Evolutionary conservation across 345 rosid species (phyloP).

Genomic region (Anastatica hierochuntica): DNA sequence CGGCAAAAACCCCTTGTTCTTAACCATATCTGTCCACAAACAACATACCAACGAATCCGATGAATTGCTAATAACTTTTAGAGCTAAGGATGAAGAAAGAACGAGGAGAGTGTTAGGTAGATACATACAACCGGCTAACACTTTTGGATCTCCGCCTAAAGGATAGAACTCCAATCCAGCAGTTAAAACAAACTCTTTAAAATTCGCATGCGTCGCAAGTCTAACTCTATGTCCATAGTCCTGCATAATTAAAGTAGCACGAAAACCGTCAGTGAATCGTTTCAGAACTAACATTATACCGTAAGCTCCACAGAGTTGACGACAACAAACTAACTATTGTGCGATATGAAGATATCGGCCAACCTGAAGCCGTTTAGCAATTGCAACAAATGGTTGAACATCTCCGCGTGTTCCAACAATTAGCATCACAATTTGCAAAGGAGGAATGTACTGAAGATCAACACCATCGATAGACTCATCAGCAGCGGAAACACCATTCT

Average conservation of each 20-base stretch:
- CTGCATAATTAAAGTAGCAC: conserved; percentile 34
- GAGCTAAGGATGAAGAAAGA: conserved; percentile 1
- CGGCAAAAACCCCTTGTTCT: conserved; percentile 96
- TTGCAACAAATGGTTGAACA: conserved; percentile 87
- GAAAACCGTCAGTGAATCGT: too few relatives aligned
- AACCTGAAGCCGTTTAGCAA: conserved; percentile 80
- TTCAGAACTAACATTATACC: too few relatives aligned
- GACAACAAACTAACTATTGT: too few relatives aligned
- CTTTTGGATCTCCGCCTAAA: conserved; percentile 96
- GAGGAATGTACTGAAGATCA: conserved; percentile 56
- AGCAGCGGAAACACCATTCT: conserved; percentile 27
- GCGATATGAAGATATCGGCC: background rate
- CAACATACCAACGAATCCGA: conserved; percentile 11
- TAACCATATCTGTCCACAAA: conserved; percentile 83
- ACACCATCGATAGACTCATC: conserved; percentile 61
- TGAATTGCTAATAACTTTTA: background rate
- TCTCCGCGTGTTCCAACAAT: conserved; percentile 86
- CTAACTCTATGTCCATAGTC: conserved; percentile 99
- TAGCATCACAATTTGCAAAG: conserved; percentile 57
- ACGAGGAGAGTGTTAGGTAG: conserved; percentile 8
- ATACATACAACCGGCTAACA: conserved; percentile 92
- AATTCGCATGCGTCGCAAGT: conserved; percentile 96
- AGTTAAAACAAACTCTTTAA: conserved; percentile 93
- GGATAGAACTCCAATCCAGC: conserved; percentile 97
- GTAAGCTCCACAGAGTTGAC: too few relatives aligned